Conservation (phyloP, 1,284 basidiomycete genomes). For the Sporisorium iseilematis-ciliati region DNA sequence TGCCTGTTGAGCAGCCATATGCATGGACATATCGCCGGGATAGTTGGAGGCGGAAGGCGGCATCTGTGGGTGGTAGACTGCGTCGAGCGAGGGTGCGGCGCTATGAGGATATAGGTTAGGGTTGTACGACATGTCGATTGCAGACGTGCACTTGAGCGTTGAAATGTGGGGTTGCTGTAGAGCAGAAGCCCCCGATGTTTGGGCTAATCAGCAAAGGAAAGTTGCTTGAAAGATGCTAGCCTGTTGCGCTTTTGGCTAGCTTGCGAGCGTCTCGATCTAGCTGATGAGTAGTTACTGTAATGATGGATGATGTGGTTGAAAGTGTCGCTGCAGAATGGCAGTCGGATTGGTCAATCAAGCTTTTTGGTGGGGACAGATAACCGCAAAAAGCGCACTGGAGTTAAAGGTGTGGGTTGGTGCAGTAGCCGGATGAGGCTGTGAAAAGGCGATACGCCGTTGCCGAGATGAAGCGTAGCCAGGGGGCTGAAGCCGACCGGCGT, state of each 20-base stretch:
- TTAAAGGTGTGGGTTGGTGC: neutral
- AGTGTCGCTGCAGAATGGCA: neutral
- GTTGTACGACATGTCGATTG: slow-evolving; percentile 15
- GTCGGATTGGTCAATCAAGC: neutral
- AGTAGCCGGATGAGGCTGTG: neutral
- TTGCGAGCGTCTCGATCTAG: neutral
- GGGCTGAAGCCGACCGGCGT: too few species aligned
- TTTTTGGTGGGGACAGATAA: neutral
- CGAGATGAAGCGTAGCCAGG: too few species aligned
- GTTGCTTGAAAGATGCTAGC: neutral
- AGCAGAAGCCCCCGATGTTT: neutral
- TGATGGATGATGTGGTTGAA: too few species aligned
- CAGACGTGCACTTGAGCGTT: neutral
- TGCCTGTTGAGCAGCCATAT: slow-evolving; percentile 11
- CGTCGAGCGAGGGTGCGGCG: slow-evolving; percentile 14
- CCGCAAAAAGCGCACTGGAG: neutral
- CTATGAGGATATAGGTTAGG: slow-evolving; percentile 23
- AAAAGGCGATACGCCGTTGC: too few species aligned
- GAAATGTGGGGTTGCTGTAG: neutral
- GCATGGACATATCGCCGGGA: slow-evolving; percentile 16
- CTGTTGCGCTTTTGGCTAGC: neutral
- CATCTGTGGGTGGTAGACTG: slow-evolving; percentile 28
- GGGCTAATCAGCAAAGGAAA: neutral
- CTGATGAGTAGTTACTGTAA: too few species aligned
- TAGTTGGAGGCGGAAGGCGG: slow-evolving; percentile 16